Conservation (phyloP, 768 basidiomycete species). For the Pilatotrama ljubarskyi region DNA sequence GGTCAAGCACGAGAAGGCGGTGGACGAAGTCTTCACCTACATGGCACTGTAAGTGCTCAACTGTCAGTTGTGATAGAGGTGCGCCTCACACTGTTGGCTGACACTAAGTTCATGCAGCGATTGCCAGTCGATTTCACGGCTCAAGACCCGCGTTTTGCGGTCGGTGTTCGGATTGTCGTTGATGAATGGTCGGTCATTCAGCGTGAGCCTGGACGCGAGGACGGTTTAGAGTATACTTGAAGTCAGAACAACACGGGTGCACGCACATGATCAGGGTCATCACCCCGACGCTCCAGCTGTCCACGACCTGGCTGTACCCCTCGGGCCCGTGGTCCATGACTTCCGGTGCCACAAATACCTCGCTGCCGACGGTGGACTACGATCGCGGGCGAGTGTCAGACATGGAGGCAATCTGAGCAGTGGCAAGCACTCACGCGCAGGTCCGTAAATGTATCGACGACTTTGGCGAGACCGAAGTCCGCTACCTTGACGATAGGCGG, state of each 20-base stretch:
- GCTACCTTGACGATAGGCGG: conserved; percentile 86
- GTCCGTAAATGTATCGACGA: conserved; percentile 75
- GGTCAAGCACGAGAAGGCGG: conserved; percentile 62
- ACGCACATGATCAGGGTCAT: conserved; percentile 89
- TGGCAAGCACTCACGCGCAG: conserved; percentile 67
- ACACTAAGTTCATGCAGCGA: conserved; percentile 42
- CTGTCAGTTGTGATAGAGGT: background rate
- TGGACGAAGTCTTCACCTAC: conserved; percentile 67
- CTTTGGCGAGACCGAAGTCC: conserved; percentile 95
- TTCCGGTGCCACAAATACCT: conserved; percentile 87
- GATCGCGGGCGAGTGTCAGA: too few species aligned
- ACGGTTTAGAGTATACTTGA: background rate
- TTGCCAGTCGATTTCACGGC: conserved; percentile 63
- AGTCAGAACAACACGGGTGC: too few species aligned
- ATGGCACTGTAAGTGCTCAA: conserved; percentile 1
- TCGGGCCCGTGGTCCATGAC: conserved; percentile 59
- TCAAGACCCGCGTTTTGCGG: conserved; percentile 59
- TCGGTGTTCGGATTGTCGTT: conserved; percentile 64
- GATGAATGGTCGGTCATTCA: conserved; percentile 68
- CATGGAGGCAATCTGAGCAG: too few species aligned
- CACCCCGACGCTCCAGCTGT: conserved; percentile 92
- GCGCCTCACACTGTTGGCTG: conserved; percentile 51
- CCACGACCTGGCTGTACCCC: conserved; percentile 83
- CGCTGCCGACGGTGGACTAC: too few species aligned
- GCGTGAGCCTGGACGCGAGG: conserved; percentile 60